phyloP scores from a whole-genome alignment of 805 yeast genomes.

The Myxozyma monticola region DNA sequence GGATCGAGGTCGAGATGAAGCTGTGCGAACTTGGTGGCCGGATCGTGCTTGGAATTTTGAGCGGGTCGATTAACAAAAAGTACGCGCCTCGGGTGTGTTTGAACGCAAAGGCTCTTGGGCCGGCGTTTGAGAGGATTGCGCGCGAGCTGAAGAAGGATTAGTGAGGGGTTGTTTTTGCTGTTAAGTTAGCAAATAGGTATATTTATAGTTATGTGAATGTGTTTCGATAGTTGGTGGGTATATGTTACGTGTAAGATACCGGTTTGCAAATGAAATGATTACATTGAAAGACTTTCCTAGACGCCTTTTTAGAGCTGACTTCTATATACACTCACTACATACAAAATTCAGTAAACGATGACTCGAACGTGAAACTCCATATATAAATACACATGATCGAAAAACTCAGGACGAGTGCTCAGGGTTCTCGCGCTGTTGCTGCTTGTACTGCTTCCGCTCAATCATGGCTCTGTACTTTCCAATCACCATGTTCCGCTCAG shows the following conservation, averaged over 20 bases:
- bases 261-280: too few relatives aligned
- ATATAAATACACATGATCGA: too few relatives aligned
- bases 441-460: constrained; percentile 22
- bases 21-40: constrained; percentile 25
- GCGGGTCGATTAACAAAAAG: constrained; percentile 8
- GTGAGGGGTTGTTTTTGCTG: too few relatives aligned
- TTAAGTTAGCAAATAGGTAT: too few relatives aligned
- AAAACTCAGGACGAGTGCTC: too few relatives aligned
- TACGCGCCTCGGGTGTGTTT: constrained; percentile 2
- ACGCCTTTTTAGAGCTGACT: too few relatives aligned
- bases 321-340: too few relatives aligned
- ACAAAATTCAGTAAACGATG: too few relatives aligned
- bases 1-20: constrained; percentile 11
- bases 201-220: too few relatives aligned
- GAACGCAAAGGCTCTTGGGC: constrained; percentile 18
- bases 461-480: constrained; percentile 39
- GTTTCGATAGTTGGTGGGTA: too few relatives aligned
- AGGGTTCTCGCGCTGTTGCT: constrained; percentile 1
- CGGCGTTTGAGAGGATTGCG: constrained; percentile 15
- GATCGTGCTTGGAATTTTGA: constrained; percentile 18
- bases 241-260: not conserved
- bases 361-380: too few relatives aligned
- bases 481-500: constrained; percentile 42
- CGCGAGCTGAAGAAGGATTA: constrained; percentile 8
- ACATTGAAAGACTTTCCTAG: too few relatives aligned